Base-by-base conservation (phyloP, 1,284 basidiomycete genomes). In the Tetrapyrgos nigripes region DNA sequence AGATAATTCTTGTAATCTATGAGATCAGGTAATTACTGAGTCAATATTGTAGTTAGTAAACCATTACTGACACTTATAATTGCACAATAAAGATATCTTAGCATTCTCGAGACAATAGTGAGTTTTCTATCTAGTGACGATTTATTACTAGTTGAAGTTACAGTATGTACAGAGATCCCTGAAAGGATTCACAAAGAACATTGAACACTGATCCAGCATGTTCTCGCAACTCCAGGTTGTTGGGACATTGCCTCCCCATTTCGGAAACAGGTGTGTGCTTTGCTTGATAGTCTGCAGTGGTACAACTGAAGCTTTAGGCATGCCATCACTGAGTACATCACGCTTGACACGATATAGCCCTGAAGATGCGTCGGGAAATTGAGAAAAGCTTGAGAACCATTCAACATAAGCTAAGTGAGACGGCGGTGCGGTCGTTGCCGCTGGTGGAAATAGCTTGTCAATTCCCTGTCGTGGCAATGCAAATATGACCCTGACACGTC, bases 381-480 rank as follows among this genome's bases (percentile, higher is more conserved):
- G 10, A 37, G 53, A 14, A 62, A 56, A 3, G 61, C 58, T 59
- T 31, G 47, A 60, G 49, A 46, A 60, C 61, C 61, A 62, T 49
- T 62, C 58, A 14, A 62, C 21, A 21, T 59, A 62, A 1, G 55
- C 58, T 6, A 62, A 57, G 17, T 48, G 60, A 5, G 11, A 1
- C 8, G 44, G 53, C 29, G 53, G 53, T 28, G 35, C 13, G 8
- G 40, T 19, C 5, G 53, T 21, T 0, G 23, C 10, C 21, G 44
- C 44, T 11, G 24, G 24, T n/a, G 53, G 44, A n/a, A 55, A 55
- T 21, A 55, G 44, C 9, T 10, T 17, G 29, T 47, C 43, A n/a
- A 55, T 17, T 6, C 1, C 19, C 43, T 55, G 31, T 9, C 11
- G 19, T 9, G 50, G 33, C 14, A 52, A 33, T 14, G 50, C 35